These are phyloP conservation scores for Heritiera fomes DNA, from an alignment of 345 rosid genomes.

Conservation along the genomic window DNA sequence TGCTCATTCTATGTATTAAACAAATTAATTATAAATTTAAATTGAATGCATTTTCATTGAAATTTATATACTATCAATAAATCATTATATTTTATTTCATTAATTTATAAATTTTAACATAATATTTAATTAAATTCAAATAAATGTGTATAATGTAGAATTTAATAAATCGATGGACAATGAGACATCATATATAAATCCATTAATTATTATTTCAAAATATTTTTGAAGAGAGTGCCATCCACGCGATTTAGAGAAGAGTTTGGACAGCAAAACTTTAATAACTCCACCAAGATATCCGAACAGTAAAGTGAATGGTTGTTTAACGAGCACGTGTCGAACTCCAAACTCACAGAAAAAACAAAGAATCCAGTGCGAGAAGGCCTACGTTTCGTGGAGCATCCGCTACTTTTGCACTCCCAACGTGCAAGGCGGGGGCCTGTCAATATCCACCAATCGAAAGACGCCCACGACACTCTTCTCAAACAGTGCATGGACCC, in stretches of 20 bases:
- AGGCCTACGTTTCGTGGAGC: slow-evolving; percentile 34
- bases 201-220: no score
- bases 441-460: slow-evolving; percentile 34
- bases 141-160: no score
- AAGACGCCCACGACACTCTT: slow-evolving; percentile 4
- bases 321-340: slow-evolving; percentile 25
- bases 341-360: not conserved
- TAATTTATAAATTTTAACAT: no score
- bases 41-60: no score
- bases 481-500: slow-evolving; percentile 18
- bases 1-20: no score
- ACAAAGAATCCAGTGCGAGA: slow-evolving; percentile 24
- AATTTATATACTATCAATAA: no score
- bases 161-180: no score
- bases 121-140: no score
- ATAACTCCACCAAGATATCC: slow-evolving; percentile 21
- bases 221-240: not conserved
- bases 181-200: no score
- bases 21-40: no score
- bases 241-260: not conserved
- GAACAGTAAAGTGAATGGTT: slow-evolving; percentile 32
- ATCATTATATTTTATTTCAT: no score
- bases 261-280: not conserved
- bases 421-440: slow-evolving; percentile 11
- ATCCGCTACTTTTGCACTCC: not conserved